Base-by-base conservation (phyloP, 2,329 filamentous ascomycete genomes). In the Pseudogymnoascus sp. region DNA sequence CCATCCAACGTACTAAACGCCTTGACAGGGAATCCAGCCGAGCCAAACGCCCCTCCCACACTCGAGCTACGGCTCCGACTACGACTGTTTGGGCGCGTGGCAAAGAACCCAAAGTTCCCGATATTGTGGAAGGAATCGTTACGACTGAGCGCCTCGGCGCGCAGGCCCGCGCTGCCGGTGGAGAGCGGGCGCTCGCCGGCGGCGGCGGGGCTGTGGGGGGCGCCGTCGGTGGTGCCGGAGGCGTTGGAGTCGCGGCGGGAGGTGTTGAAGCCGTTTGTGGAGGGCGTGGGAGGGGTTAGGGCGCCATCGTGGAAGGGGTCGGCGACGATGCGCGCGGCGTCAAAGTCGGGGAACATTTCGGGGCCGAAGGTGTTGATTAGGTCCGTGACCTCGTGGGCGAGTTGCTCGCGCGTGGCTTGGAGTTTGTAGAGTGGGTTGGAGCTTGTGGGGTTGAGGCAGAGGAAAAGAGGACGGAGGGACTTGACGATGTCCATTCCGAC, bases 401-500 rank as follows among this genome's bases (percentile, higher is more conserved):
- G 83, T 67, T 88, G 83, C 26, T 84, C 87, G 62, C 95, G 86
- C 65, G 85, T 82, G 68, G 84, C 78, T 64, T 91, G 87, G 60
- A 99, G 83, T 69, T 88, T 88, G 66, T 90, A 84, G 59, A 99
- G 85, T 64, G 89, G 91, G 77, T 93, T 96, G 74, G 87, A 88
- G 1, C 90, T 93, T 4, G 87, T 86, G 1, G 95, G 95, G 70
- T 89, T 89, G 71, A 97, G 82, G 67, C 90, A 95, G 35, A 97
- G 81, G 53, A 96, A 80, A 9, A 99, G 83, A 5, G 95, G 95
- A 9, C 91, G 86, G 15, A 99, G 83, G 0, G 93, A 97, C 77
- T 97, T 99, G 78, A 95, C 80, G 63, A 99, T 97, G 73, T 99
- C 95, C 92, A 99, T 97, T 61, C 93, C 95, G n/a, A 96, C 88